These are phyloP conservation scores for Apophysomyces elegans DNA, from an alignment of 371 early-diverging fungal genomes.

Conservation along the genomic window DNA sequence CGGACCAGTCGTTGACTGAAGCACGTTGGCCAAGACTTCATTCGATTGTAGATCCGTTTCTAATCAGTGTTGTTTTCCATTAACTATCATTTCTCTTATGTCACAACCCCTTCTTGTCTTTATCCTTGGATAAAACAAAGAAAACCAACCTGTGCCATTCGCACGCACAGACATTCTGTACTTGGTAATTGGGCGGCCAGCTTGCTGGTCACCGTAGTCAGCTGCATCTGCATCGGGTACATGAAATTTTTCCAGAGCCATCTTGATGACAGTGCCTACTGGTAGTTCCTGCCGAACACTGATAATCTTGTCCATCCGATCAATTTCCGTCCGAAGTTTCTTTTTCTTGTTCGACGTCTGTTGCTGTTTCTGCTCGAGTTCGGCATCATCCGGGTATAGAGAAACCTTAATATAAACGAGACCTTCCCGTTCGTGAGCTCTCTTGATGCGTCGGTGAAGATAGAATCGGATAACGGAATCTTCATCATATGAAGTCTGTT, in stretches of 20 bases:
- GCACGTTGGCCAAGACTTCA: conserved; percentile 42
- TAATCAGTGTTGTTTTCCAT: conserved; percentile 17
- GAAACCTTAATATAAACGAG: conserved; percentile 50
- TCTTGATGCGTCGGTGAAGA: conserved; percentile 46
- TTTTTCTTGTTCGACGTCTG: conserved; percentile 29
- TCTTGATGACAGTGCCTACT: conserved; percentile 43
- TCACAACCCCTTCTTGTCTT: not conserved
- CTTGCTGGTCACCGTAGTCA: conserved; percentile 18
- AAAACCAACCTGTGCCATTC: conserved; percentile 33
- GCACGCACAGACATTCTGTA: conserved; percentile 46
- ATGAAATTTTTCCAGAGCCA: conserved; percentile 52
- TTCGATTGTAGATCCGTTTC: conserved; percentile 39
- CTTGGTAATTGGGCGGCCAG: conserved; percentile 22
- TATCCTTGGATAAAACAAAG: conserved; percentile 1
- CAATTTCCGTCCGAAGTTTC: conserved; percentile 30
- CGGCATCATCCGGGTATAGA: conserved; percentile 39
- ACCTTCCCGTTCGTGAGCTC: conserved; percentile 44
- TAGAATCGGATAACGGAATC: conserved; percentile 51
- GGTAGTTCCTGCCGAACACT: conserved; percentile 37
- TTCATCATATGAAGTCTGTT: conserved; percentile 46
- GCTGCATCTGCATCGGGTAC: conserved; percentile 45
- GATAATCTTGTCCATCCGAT: conserved; percentile 58
- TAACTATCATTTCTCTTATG: not conserved
- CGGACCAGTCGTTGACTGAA: conserved; percentile 30
- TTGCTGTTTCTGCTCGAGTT: conserved; percentile 1